phyloP scores from a whole-genome alignment of 495 filamentous ascomycete genomes.

The Penicillium waksmanii region DNA sequence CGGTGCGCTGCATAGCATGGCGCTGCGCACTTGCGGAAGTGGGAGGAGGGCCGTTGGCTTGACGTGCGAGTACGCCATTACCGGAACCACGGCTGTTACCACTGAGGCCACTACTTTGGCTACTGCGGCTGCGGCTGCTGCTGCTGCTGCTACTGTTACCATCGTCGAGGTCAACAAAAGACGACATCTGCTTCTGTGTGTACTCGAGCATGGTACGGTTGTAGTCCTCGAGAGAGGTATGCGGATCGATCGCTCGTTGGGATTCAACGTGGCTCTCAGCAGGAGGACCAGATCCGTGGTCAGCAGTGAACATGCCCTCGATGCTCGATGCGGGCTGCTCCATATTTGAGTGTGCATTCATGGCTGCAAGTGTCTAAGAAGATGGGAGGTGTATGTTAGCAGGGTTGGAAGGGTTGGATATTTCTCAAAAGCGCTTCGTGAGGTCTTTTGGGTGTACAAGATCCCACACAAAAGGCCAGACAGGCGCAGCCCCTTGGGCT shows the following conservation, averaged over 20 bases:
- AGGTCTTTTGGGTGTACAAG: background rate
- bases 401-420: background rate
- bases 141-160: constrained; percentile 17
- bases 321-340: constrained; percentile 24
- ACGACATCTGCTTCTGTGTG: constrained; percentile 48
- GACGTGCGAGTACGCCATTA: constrained; percentile 22
- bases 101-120: constrained; percentile 40
- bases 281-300: constrained; percentile 26
- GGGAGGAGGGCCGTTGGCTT: constrained; percentile 24
- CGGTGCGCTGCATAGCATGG: background rate
- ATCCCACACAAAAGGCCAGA: background rate
- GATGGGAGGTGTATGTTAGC: constrained; percentile 4
- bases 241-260: constrained; percentile 30
- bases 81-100: constrained; percentile 31
- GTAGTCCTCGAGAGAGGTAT: constrained; percentile 46
- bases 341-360: constrained; percentile 29
- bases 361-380: constrained; percentile 23
- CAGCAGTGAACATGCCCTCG: constrained; percentile 26
- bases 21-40: constrained; percentile 14
- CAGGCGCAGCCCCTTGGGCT: background rate
- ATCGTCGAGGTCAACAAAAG: constrained; percentile 40
- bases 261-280: constrained; percentile 25
- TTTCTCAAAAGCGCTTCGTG: background rate
- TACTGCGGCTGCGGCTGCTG: constrained; percentile 36
- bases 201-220: constrained; percentile 51